Evolutionary conservation across 2,329 filamentous ascomycete species (phyloP).

Genomic region (Colletotrichum theobromicola): DNA sequence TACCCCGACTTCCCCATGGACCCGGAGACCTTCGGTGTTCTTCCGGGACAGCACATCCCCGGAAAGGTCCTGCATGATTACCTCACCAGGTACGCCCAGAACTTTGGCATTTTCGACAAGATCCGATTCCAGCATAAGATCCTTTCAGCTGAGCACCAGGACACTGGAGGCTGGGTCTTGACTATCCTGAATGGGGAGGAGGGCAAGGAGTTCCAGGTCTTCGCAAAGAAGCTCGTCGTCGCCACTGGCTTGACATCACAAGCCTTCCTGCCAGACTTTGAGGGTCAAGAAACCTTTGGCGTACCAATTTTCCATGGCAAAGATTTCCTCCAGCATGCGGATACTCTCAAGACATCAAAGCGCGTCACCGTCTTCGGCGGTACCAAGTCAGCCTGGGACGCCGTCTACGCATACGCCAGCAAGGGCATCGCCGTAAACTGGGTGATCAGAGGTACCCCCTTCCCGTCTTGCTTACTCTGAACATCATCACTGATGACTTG

Average conservation of each 20-base stretch:
- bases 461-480: background rate
- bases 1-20: conserved; percentile 77
- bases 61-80: conserved; percentile 53
- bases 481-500: background rate
- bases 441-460: conserved; percentile 57
- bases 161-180: conserved; percentile 47
- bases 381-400: conserved; percentile 70
- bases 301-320: conserved; percentile 55
- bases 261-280: conserved; percentile 50
- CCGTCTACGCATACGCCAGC: conserved; percentile 64
- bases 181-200: conserved; percentile 27
- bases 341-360: conserved; percentile 45
- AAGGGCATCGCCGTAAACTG: conserved; percentile 62
- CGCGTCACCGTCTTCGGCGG: conserved; percentile 63
- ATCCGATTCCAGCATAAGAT: conserved; percentile 47
- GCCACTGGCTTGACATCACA: conserved; percentile 62
- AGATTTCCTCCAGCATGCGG: conserved; percentile 46
- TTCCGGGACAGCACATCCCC: conserved; percentile 51
- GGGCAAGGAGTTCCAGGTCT: conserved; percentile 30
- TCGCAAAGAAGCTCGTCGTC: conserved; percentile 53
- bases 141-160: conserved; percentile 45
- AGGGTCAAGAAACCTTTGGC: conserved; percentile 50
- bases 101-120: conserved; percentile 44
- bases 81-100: conserved; percentile 47
- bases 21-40: conserved; percentile 52